These are phyloP conservation scores for Diaporthe sp. DNA, from an alignment of 2,329 filamentous ascomycete genomes.

Conservation along the genomic window DNA sequence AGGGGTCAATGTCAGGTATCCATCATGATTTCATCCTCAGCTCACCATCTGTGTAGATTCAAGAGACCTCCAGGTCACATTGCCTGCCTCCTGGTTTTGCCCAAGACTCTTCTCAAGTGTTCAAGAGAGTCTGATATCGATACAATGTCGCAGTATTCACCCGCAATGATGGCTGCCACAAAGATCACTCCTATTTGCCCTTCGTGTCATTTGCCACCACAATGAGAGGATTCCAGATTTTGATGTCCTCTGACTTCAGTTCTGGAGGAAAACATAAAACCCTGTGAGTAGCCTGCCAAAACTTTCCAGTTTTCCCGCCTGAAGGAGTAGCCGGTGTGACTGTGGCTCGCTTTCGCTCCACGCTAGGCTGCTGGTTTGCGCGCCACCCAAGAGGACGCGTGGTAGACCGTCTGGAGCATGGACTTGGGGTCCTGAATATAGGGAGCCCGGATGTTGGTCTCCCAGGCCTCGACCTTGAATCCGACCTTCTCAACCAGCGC, in stretches of 20 bases:
- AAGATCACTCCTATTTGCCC: too few species aligned
- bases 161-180: neutral
- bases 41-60: neutral
- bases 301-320: neutral
- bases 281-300: neutral
- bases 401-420: conserved; percentile 89
- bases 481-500: conserved; percentile 80
- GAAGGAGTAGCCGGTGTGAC: neutral
- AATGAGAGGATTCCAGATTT: neutral
- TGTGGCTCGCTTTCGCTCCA: neutral
- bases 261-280: neutral
- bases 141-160: neutral
- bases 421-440: conserved; percentile 90
- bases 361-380: conserved; percentile 70
- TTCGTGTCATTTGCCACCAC: neutral
- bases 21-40: neutral
- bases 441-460: conserved; percentile 75
- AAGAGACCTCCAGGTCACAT: neutral
- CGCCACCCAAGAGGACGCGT: conserved; percentile 87
- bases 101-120: neutral
- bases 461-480: conserved; percentile 78
- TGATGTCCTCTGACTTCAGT: neutral
- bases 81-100: neutral
- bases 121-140: neutral
- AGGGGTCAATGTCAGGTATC: neutral